Base-by-base conservation (phyloP, 805 yeast species). In the Teunomyces atbi region DNA sequence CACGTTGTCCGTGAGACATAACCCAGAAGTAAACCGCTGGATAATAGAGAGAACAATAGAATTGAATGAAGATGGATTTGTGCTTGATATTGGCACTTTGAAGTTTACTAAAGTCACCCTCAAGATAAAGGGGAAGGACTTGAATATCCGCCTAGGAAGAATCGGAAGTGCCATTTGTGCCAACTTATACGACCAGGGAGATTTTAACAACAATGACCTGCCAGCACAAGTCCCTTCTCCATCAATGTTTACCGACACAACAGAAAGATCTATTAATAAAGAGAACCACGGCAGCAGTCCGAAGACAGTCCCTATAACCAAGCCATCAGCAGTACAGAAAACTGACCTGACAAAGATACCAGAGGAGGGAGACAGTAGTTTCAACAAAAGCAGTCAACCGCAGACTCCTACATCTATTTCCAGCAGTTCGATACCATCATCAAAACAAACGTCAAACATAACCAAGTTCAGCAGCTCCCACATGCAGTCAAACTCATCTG, bases 21-120 rank as follows among this genome's bases (percentile, higher is more conserved):
- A 54, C 5, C 55, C 56, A 4, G 53, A 56, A 2, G 44, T 54
- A 15, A 66, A 60, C 47, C 49, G 65, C 48, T 65, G 79, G 77
- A 40, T 69, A 49, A 51, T 66, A 13, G 68, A 73, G 36, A 73
- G 75, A 51, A 67, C 70, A 19, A 65, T 83, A 3, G 63, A 62
- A 5, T 54, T 84, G 46, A 83, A 81, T 57, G 73, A 74, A 43
- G 68, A 74, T 35, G 83, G 79, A 0, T 86, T 78, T 67, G 64
- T 84, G n/a, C 65, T 86, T 26, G 89, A 86, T 61, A 64, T 70
- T 0, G 53, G 66, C 6, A 72, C 79, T 0, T 65, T 71, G 41
- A 70, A 62, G 19, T 86, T 84, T 57, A 64, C 73, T 16, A 77
- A 76, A 52, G 64, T 82, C 7, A 44, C 46, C 13, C 50, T 71